Evolutionary conservation across 345 rosid species (phyloP), one percentile per base, ranked within the genome.

Genomic region (Laguncularia racemosa): DNA sequence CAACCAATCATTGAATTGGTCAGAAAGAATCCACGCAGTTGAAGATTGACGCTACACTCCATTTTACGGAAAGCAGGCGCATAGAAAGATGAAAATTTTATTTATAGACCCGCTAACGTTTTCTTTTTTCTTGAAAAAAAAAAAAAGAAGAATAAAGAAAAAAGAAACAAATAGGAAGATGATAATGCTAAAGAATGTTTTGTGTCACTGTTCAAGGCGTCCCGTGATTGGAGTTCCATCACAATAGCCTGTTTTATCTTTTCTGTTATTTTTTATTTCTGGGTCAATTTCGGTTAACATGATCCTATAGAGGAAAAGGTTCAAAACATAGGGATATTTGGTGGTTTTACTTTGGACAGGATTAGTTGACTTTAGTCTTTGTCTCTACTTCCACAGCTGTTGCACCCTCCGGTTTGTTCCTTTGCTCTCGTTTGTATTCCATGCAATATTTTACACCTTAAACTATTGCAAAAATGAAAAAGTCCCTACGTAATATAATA

Each of bases 301-400:
- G 46, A 46, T 5, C 40, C 40, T 9, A 55, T 38, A n/a, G 17
- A 38, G 46, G 57, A 55, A 46, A 46, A 55, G 10, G 44, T 33
- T 44, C n/a, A n/a, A 16, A 17, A 55, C 16, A 55, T 55, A 15
- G 21, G 8, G 11, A 5, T 55, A 16, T 28, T 14, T 28, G 33
- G 20, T 20, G 33, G 38, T 40, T 55, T 38, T 55, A 46, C 20
- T n/a, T 38, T 55, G 13, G 16, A 55, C 45, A 46, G 4, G 57
- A 12, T 55, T 38, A 40, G 45, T 62, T 55, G 54, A 62, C 66
- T 48, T n/a, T 14, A 54, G 59, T 54, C 53, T 48, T 26, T 62
- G 66, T 62, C 66, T 33, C 33, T 48, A 46, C 33, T 46, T 48
- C 59, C 53, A 28, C 48, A 54, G 54, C 66, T 16, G 66, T 13